Evolutionary conservation across 768 basidiomycete genomes (phyloP).

Genomic region (Asterophora parasitica): DNA sequence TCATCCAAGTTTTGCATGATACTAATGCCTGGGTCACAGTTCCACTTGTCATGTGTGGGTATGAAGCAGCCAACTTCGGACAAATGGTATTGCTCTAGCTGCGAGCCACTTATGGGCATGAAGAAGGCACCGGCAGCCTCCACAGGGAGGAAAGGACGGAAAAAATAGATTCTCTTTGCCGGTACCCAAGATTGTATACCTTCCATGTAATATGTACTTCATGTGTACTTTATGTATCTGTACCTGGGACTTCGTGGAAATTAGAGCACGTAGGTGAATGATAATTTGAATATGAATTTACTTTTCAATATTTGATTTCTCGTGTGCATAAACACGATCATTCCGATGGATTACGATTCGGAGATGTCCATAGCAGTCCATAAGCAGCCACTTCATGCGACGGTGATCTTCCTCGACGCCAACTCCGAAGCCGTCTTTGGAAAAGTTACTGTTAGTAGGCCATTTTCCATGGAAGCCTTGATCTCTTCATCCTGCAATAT

Average conservation of each 20-base stretch:
- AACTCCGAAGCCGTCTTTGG: constrained; percentile 25
- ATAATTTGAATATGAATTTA: no score
- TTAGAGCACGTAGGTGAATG: no score
- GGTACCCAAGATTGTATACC: no score
- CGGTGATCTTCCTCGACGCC: constrained; percentile 37
- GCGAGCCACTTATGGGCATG: constrained; percentile 27
- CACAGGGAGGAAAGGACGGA: constrained; percentile 21
- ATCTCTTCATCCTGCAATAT: constrained; percentile 13
- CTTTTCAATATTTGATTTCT: no score
- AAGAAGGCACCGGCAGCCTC: constrained; percentile 22
- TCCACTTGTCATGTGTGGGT: constrained; percentile 58
- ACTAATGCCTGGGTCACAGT: constrained; percentile 29
- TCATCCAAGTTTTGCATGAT: no score
- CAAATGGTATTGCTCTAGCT: constrained; percentile 53
- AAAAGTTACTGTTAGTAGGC: constrained; percentile 8
- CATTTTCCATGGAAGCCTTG: constrained; percentile 10
- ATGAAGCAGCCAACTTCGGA: constrained; percentile 45
- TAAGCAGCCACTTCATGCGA: not conserved
- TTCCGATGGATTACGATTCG: no score
- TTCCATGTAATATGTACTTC: no score
- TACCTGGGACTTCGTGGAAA: not conserved
- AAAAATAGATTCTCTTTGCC: constrained; percentile 14
- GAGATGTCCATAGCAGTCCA: no score
- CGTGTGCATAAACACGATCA: no score
- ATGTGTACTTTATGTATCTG: not conserved